phyloP scores from a whole-genome alignment of 1,284 basidiomycete genomes.

The Entoloma clypeatum region DNA sequence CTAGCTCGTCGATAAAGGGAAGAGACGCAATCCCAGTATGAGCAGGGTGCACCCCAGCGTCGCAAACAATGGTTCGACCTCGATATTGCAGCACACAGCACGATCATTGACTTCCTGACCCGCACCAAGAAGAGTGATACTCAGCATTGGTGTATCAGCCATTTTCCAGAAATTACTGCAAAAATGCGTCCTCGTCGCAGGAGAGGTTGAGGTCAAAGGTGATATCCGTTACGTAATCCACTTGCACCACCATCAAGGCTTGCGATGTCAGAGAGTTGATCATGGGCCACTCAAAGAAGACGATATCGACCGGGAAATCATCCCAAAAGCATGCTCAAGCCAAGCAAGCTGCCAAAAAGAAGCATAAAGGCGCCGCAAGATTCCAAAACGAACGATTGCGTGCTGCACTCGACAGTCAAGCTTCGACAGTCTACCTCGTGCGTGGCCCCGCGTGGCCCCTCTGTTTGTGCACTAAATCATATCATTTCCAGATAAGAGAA shows the following conservation, averaged over 20 bases:
- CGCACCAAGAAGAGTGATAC: conserved; percentile 89
- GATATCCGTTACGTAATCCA: conserved; percentile 10
- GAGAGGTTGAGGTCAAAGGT: not conserved
- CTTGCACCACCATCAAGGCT: not conserved
- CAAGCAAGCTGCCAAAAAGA: conserved; percentile 18
- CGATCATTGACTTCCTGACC: conserved; percentile 95
- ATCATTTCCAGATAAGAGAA: not conserved
- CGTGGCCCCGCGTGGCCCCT: no score
- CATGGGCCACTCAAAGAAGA: conserved; percentile 17
- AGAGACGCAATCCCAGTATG: conserved; percentile 93
- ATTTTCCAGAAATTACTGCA: conserved; percentile 29
- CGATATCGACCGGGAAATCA: conserved; percentile 7
- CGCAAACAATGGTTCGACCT: conserved; percentile 93
- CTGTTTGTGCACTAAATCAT: not conserved
- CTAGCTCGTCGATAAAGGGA: conserved; percentile 95
- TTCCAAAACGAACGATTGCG: conserved; percentile 19
- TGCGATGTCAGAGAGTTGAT: not conserved
- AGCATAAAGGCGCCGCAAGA: conserved; percentile 15
- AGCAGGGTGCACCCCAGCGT: conserved; percentile 96
- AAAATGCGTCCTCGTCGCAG: not conserved
- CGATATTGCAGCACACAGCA: conserved; percentile 96
- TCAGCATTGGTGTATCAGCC: conserved; percentile 73
- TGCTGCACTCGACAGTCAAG: conserved; percentile 15
- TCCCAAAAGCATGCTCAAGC: conserved; percentile 14
- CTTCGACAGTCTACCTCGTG: conserved; percentile 17